Evolutionary conservation across 768 basidiomycete species (phyloP), one percentile per base, ranked within the genome.

Genomic region (Tricholoma bakamatsutake): DNA sequence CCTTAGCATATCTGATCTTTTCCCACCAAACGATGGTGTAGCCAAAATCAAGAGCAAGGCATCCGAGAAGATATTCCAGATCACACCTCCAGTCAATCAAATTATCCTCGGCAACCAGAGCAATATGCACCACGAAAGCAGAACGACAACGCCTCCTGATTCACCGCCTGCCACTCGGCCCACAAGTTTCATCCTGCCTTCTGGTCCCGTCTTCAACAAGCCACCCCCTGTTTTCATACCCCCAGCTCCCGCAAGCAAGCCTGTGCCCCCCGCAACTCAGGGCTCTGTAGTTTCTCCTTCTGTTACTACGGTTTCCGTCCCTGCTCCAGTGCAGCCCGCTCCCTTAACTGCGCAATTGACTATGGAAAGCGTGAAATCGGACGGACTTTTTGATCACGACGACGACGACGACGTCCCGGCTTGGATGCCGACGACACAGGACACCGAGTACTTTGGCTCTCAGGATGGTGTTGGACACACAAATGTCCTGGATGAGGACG

Each of bases 1-100:
- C 33, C 68, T 86, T 48, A 83, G 84, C 62, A 57, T 88, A 24
- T 83, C 83, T 7, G 87, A 89, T 56, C 72, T 88, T n/a, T 76
- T 76, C 58, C 71, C 74, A 5, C 60, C 66, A n/a, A 40, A 52
- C 30, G 71, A 71, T 45, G 71, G 72, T 49, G 64, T 60, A 9
- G 39, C 68, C 42, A 73, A 72, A 57, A 66, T 69, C 59, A 69
- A 73, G 37, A 64, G 73, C 45, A 69, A 66, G 62, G 59, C 64
- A 49, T 56, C 66, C 52, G 59, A 61, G 57, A 67, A 69, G 53
- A 54, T 53, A 43, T 67, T 71, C 47, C 64, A 64, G 30, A 60
- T 67, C 49, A 58, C 58, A n/a, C 59, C 40, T 48, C 55, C 57
- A 37, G 42, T n/a, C 33, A 52, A 27, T 43, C 55, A 49, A 52